Evolutionary conservation across 345 rosid species (phyloP).

Genomic region (Pistacia vera): DNA sequence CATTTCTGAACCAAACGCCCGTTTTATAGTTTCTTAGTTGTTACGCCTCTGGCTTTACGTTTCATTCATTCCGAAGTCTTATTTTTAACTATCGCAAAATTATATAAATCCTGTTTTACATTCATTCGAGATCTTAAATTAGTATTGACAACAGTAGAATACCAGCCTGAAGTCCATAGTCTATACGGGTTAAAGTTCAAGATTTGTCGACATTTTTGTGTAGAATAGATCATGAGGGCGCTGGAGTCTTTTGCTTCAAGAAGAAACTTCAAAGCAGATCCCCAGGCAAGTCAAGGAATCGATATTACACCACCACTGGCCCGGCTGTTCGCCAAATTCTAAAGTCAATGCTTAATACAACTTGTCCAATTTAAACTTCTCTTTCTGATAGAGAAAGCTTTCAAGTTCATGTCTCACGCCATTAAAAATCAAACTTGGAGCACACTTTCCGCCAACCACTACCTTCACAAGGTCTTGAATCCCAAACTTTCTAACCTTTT

Average conservation of each 20-base stretch:
- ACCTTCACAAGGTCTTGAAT: no score
- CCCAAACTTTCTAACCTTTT: no score
- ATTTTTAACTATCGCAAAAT: no score
- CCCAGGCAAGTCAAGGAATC: slow-evolving; percentile 7
- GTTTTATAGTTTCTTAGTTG: no score
- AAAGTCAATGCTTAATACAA: slow-evolving; percentile 12
- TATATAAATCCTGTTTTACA: not conserved
- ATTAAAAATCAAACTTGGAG: slow-evolving; percentile 5
- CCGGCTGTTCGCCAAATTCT: not conserved
- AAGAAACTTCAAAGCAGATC: slow-evolving; percentile 15
- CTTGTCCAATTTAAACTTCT: not conserved
- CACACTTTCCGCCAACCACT: slow-evolving; percentile 10
- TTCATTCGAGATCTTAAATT: not conserved
- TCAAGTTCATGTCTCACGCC: not conserved
- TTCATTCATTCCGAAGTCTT: no score
- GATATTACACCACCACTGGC: not conserved
- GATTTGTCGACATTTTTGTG: not conserved
- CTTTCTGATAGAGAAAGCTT: not conserved
- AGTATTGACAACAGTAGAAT: not conserved
- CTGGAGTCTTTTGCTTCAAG: not conserved
- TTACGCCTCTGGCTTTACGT: no score
- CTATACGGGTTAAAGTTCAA: not conserved
- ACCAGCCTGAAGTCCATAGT: not conserved
- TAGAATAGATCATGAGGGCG: not conserved
- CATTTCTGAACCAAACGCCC: no score